phyloP scores from a whole-genome alignment of 257 asterid genomes.

The Solanum peruvianum region DNA sequence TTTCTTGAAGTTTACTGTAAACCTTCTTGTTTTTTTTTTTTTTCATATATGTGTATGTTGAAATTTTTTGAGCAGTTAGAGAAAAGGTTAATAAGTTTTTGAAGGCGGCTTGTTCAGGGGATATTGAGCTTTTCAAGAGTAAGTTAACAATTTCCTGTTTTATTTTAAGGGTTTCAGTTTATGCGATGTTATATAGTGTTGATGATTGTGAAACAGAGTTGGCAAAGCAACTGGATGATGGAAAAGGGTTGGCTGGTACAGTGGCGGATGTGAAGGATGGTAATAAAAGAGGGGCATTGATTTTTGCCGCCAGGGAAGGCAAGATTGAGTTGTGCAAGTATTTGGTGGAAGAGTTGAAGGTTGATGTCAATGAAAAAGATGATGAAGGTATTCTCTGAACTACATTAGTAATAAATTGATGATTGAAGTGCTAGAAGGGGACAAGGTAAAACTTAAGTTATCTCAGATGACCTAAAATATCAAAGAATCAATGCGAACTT shows the following conservation, averaged over 20 bases:
- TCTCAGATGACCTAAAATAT: neutral
- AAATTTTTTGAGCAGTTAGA: constrained; percentile 39
- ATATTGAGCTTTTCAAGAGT: constrained; percentile 63
- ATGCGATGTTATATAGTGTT: neutral
- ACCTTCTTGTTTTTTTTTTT: neutral
- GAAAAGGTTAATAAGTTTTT: constrained; percentile 53
- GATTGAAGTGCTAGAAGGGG: neutral
- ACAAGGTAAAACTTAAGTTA: neutral
- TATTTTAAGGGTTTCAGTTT: neutral
- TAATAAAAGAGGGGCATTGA: constrained; percentile 89
- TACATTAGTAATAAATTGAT: neutral
- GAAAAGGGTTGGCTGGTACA: constrained; percentile 67
- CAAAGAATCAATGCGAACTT: neutral
- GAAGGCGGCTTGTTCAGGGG: constrained; percentile 71
- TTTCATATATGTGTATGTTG: neutral
- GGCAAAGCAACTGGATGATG: constrained; percentile 67
- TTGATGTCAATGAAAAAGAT: constrained; percentile 65
- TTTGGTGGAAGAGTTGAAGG: constrained; percentile 77
- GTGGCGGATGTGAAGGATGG: constrained; percentile 85
- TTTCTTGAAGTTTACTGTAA: neutral
- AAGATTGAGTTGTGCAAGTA: constrained; percentile 77
- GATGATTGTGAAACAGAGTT: constrained; percentile 22
- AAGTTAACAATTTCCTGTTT: constrained; percentile 7
- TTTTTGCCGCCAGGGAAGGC: constrained; percentile 93
- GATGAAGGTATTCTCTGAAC: constrained; percentile 53